Evolutionary conservation across 768 basidiomycete genomes (phyloP).

Genomic region (Russula sp.): DNA sequence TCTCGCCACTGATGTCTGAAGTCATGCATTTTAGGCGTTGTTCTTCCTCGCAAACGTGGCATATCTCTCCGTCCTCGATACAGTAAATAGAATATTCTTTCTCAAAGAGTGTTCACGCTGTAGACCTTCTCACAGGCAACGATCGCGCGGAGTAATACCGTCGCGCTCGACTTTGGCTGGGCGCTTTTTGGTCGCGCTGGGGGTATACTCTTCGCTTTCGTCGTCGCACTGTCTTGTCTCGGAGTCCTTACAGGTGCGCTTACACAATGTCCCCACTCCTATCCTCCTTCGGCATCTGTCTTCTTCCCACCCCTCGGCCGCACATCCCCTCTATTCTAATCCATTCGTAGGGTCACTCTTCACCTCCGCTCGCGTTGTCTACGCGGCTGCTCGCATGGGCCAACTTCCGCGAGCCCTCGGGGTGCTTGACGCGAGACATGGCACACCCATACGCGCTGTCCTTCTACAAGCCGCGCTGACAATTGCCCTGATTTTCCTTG

Average conservation of each 20-base stretch:
- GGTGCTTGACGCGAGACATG: constrained; percentile 1
- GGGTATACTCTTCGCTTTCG: constrained; percentile 6
- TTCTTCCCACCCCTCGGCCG: too few species aligned
- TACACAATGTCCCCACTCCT: background rate
- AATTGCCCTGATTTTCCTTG: constrained; percentile 4
- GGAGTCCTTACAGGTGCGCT: constrained; percentile 5
- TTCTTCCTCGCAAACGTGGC: constrained; percentile 9
- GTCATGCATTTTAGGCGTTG: background rate
- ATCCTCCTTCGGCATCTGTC: background rate
- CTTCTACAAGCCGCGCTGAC: background rate
- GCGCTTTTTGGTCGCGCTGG: constrained; percentile 12
- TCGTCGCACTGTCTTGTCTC: constrained; percentile 4
- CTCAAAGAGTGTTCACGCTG: background rate
- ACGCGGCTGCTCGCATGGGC: constrained; percentile 2
- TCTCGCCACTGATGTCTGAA: background rate
- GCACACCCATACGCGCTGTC: constrained; percentile 2
- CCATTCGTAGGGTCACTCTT: background rate
- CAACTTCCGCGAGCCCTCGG: constrained; percentile 1
- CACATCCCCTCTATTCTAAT: background rate
- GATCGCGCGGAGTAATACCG: constrained; percentile 6
- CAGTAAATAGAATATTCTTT: background rate
- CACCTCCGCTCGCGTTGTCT: constrained; percentile 8
- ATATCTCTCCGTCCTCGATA: constrained; percentile 11
- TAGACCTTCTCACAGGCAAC: background rate
- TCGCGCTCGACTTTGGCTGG: constrained; percentile 13